phyloP scores from a whole-genome alignment of 106 monocot genomes.

The Agapanthus africanus region DNA sequence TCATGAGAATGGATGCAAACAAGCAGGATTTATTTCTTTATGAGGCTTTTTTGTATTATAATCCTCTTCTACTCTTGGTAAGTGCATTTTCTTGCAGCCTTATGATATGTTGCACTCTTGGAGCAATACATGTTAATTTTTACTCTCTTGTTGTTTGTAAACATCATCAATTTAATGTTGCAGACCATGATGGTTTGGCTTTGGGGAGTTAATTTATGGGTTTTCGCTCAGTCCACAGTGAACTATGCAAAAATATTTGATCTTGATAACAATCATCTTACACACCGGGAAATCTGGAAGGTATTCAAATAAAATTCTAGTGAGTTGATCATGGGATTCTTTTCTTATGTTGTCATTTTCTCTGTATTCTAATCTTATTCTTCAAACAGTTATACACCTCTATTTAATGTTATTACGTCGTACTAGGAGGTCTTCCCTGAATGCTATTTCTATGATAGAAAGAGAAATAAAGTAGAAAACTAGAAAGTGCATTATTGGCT shows the following conservation, averaged over 20 bases:
- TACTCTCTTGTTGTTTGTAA: not conserved
- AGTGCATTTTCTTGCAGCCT: slow-evolving; percentile 15
- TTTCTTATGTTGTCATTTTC: not conserved
- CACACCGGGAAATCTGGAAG: slow-evolving; percentile 85
- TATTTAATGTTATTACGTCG: not conserved
- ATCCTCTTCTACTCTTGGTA: slow-evolving; percentile 91
- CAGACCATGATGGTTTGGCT: slow-evolving; percentile 92
- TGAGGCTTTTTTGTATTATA: slow-evolving; percentile 90
- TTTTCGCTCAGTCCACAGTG: slow-evolving; percentile 79
- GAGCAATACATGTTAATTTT: not conserved
- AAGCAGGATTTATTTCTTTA: slow-evolving; percentile 89
- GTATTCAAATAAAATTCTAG: slow-evolving; percentile 19
- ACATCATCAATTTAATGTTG: slow-evolving; percentile 17
- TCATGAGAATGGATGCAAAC: slow-evolving; percentile 87
- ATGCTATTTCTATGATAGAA: not conserved
- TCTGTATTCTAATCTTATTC: not conserved
- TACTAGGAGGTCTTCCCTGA: not conserved
- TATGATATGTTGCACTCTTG: not conserved
- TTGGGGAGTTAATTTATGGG: slow-evolving; percentile 93
- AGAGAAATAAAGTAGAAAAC: not conserved
- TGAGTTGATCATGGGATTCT: not conserved
- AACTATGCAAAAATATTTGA: slow-evolving; percentile 94
- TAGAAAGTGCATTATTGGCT: not conserved
- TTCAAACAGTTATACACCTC: not conserved
- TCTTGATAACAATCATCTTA: slow-evolving; percentile 71